Base-by-base conservation (phyloP, 2,329 filamentous ascomycete species). In the Malbranchea zuffiana region DNA sequence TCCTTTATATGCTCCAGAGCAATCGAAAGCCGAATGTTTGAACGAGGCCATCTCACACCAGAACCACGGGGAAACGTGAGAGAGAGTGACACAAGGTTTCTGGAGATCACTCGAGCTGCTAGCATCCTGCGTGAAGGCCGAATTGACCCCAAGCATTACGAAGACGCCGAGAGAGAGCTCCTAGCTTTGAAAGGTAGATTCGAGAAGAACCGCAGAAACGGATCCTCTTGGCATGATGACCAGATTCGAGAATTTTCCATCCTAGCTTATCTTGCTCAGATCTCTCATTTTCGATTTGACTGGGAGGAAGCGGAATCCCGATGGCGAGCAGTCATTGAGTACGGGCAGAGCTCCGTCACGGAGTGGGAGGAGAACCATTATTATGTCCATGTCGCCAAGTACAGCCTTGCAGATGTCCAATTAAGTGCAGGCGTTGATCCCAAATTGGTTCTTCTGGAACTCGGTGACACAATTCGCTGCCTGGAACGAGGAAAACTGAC, bases 61-160 rank as follows among this genome's bases (percentile, higher is more conserved):
- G 10, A 38, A 5, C 20, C 32, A n/a, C 21, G 20, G n/a, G 35
- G 32, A 6, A 38, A 38, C 15, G 16, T 32, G 4, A 10, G 35
- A 17, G 35, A 38, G 13, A 38, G 16, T 5, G 35, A 38, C 13
- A 38, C 28, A 18, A 38, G 32, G 35, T 38, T 38, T 25, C 35
- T 38, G 6, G 35, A 38, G 19, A 38, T 38, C 21, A 38, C 32
- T n/a, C 21, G 13, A 10, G 35, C 35, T 3, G 35, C 20, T 21
- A 38, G 35, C 28, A 23, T 38, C 29, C 35, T 38, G 8, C 26
- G 35, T 6, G 28, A 38, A 32, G 35, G 35, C 10, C 28, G 19
- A 11, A n/a, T 38, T 10, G 12, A 13, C 17, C 12, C 35, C 8
- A 21, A 32, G 18, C 20, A 29, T 13, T 38, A 38, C 18, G 11